These are phyloP conservation scores for Populus alba DNA, from an alignment of 345 rosid genomes.

Conservation along the genomic window DNA sequence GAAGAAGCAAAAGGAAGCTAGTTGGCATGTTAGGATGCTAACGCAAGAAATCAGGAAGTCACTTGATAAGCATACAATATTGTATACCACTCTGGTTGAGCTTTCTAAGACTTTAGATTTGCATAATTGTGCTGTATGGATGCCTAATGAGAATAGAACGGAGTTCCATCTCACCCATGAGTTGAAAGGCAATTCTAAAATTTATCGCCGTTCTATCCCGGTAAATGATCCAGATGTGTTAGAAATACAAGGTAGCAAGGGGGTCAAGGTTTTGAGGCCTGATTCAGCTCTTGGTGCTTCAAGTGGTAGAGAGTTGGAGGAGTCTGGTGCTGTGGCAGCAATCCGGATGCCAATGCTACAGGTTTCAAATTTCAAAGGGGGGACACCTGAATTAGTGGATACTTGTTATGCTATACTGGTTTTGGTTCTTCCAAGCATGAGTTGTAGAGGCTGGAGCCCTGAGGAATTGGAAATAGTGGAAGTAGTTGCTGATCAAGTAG, in stretches of 20 bases:
- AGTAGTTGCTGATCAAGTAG: slow-evolving; percentile 98
- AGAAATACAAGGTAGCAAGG: slow-evolving; percentile 57
- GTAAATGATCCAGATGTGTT: slow-evolving; percentile 57
- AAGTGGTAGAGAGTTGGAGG: slow-evolving; percentile 59
- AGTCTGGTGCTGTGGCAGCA: slow-evolving; percentile 76
- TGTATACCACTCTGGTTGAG: slow-evolving; percentile 84
- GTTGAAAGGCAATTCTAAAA: slow-evolving; percentile 45
- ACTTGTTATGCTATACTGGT: slow-evolving; percentile 79
- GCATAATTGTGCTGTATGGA: slow-evolving; percentile 86
- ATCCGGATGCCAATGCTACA: slow-evolving; percentile 89
- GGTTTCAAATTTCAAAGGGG: slow-evolving; percentile 84
- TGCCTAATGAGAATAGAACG: slow-evolving; percentile 74
- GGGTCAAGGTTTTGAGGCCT: slow-evolving; percentile 61
- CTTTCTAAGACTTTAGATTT: slow-evolving; percentile 84
- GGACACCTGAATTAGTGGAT: slow-evolving; percentile 75
- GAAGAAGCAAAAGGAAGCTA: slow-evolving; percentile 83
- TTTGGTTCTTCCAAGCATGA: slow-evolving; percentile 60
- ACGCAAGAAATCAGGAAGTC: slow-evolving; percentile 84
- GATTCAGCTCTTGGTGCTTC: slow-evolving; percentile 64
- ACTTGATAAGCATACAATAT: slow-evolving; percentile 75
- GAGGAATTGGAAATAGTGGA: slow-evolving; percentile 80
- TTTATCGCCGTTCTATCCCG: slow-evolving; percentile 36
- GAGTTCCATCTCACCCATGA: slow-evolving; percentile 80
- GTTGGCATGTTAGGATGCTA: slow-evolving; percentile 85
- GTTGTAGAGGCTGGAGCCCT: slow-evolving; percentile 57